Conservation (phyloP, 2,329 filamentous ascomycete genomes). For the Stachybotrys chartarum region DNA sequence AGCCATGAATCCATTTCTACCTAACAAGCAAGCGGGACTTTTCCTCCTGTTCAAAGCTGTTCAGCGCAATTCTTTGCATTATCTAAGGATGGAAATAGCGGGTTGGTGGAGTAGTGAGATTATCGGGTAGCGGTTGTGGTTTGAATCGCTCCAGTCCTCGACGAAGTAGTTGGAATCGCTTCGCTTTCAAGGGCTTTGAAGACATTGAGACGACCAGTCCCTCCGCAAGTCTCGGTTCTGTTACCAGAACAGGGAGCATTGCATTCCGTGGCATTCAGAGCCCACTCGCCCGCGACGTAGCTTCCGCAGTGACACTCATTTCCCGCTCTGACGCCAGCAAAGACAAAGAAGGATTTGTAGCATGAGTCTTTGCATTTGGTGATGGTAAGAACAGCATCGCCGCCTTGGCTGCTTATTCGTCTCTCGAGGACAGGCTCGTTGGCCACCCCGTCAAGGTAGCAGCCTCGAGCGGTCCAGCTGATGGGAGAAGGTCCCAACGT, state of each 20-base stretch:
- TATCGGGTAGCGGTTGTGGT: neutral
- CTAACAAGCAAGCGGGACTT: no score
- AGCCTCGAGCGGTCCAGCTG: slow-evolving; percentile 23
- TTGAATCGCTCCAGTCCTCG: neutral
- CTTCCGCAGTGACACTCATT: slow-evolving; percentile 33
- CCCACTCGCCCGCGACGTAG: slow-evolving; percentile 12
- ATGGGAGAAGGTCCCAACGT: slow-evolving; percentile 13
- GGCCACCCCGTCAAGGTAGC: slow-evolving; percentile 27
- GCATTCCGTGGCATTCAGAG: slow-evolving; percentile 14
- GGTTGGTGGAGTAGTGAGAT: no score
- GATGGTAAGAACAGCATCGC: slow-evolving; percentile 19
- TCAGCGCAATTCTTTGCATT: no score
- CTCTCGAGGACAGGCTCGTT: slow-evolving; percentile 20
- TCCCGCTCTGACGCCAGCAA: slow-evolving; percentile 30
- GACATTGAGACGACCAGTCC: slow-evolving; percentile 20
- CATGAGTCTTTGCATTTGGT: slow-evolving; percentile 27
- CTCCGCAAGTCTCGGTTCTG: slow-evolving; percentile 23
- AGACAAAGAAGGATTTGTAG: slow-evolving; percentile 23
- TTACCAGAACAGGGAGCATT: slow-evolving; percentile 26
- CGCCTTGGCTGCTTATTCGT: slow-evolving; percentile 16
- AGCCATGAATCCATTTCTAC: no score
- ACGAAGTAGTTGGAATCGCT: neutral
- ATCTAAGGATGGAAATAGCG: no score
- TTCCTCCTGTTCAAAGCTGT: no score
- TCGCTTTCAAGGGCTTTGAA: slow-evolving; percentile 7